These are phyloP conservation scores for Hyaloscypha variabilis DNA, from an alignment of 495 filamentous ascomycete genomes.

Conservation along the genomic window DNA sequence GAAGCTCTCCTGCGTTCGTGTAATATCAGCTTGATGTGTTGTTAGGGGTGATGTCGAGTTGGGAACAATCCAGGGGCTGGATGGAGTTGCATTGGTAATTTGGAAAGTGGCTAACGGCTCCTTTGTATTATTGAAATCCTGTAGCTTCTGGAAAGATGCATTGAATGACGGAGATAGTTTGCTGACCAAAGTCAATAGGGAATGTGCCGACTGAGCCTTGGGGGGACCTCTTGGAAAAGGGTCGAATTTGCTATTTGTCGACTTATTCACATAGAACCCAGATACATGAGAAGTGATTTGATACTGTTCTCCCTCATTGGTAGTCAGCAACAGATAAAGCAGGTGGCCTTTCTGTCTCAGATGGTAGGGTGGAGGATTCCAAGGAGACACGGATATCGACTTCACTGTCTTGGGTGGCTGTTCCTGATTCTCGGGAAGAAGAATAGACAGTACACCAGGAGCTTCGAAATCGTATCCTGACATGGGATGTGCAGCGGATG, in stretches of 20 bases:
- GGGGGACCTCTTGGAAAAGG: conserved; percentile 72
- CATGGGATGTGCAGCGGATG: conserved; percentile 56
- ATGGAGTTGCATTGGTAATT: conserved; percentile 88
- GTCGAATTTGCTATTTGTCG: conserved; percentile 88
- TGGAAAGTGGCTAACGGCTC: conserved; percentile 93
- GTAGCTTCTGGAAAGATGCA: conserved; percentile 68
- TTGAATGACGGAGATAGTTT: conserved; percentile 83
- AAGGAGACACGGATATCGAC: conserved; percentile 82
- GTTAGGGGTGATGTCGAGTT: conserved; percentile 60
- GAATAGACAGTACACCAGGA: conserved; percentile 63
- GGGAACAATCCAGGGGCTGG: conserved; percentile 90
- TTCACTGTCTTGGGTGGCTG: conserved; percentile 86
- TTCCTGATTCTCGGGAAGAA: conserved; percentile 66
- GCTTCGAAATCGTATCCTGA: conserved; percentile 76
- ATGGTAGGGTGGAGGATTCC: conserved; percentile 95
- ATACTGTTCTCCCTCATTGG: conserved; percentile 88
- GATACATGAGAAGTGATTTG: conserved; percentile 92
- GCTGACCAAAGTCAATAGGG: conserved; percentile 77
- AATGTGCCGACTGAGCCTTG: conserved; percentile 77
- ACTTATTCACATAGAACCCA: conserved; percentile 96
- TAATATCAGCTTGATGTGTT: conserved; percentile 79
- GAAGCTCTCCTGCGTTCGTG: conserved; percentile 90
- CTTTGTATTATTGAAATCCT: conserved; percentile 78
- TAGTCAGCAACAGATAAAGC: conserved; percentile 85
- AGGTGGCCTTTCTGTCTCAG: conserved; percentile 91